Evolutionary conservation across 495 filamentous ascomycete genomes (phyloP), one percentile per base, ranked within the genome.

Genomic region (Parachaetomium inaequale): DNA sequence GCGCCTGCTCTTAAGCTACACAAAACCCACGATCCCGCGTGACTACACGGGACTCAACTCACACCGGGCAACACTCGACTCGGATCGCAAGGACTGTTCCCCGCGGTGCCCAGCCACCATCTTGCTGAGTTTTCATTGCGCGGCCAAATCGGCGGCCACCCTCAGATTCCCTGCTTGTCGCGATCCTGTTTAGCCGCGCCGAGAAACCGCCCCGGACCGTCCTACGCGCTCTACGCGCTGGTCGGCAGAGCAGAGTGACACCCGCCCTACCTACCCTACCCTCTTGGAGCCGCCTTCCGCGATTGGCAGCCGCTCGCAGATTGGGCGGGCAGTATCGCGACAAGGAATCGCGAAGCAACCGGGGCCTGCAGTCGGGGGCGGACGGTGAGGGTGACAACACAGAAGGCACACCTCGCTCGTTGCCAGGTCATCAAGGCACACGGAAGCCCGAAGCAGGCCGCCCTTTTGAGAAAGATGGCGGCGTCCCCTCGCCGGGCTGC

Each of bases 101-200:
- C n/a, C n/a, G n/a, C n/a, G n/a, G n/a, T n/a, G n/a, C 36, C 63
- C 65, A 71, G 67, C 62, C 65, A 69, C 67, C 63, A 42, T 17
- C 54, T 57, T 54, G 46, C 56, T 38, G 65, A 57, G 57, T 36
- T 58, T 54, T 57, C 29, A 58, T 38, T 58, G 49, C 52, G 42
- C 60, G 68, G 62, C 65, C 70, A 23, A 61, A 63, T 55, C 21
- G 57, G 65, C 68, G 68, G 40, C 70, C 68, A 64, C 65, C 69
- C 61, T 63, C 43, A 28, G 11, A 36, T 42, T 57, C 49, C 45
- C 49, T 60, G 58, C 62, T 67, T 63, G 54, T 66, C 67, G 59
- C 66, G 61, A 60, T 64, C 56, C 49, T 61, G 66, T 69, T 70
- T 70, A 74, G 70, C 66, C 70, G 66, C 69, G 63, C 64, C 50